Evolutionary conservation across 2,329 filamentous ascomycete genomes (phyloP), one percentile per base, ranked within the genome.

Genomic region (Tolypocladium amazonense): DNA sequence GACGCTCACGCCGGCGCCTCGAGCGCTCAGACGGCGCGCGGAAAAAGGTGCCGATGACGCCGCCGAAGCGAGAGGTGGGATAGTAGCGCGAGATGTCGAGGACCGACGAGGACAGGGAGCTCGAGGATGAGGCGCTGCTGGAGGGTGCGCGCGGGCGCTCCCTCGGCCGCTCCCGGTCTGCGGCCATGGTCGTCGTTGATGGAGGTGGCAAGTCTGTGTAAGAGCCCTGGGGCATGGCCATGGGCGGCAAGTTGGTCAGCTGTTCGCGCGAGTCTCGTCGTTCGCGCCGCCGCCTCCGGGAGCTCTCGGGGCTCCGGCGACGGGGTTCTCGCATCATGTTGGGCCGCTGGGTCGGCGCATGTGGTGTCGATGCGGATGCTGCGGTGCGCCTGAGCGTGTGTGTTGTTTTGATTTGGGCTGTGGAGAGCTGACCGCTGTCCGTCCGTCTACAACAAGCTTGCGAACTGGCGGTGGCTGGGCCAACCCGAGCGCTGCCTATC

Each of bases 51-150:
- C 75, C 75, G 52, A 91, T 75, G 58, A 84, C 78, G 45, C 85
- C 82, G 62, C 81, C 78, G 47, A 76, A 74, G 59, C 78, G 75
- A 8, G 76, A 76, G 47, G 73, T 75, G 61, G 76, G 77, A 58
- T 79, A 77, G 55, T 77, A 75, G 45, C 79, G 79, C 56, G 87
- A 88, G 58, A 90, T 86, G 66, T 90, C 87, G 58, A 89, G 72
- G 59, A 86, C 78, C 1, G 85, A 88, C 20, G 79, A 80, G 20
- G 80, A 82, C 50, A 80, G 80, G 43, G 79, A 84, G 59, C 77
- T 82, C 35, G 70, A 70, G 25, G 77, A 81, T 35, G 75, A 75
- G 58, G 70, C 69, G 25, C 70, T 68, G 62, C 71, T 72, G 23
- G 73, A 75, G 37, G 69, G 68, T 9, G 72, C 67, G 47, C 71